phyloP scores from a whole-genome alignment of 805 yeast genomes.

The Metschnikowia lochheadii region DNA sequence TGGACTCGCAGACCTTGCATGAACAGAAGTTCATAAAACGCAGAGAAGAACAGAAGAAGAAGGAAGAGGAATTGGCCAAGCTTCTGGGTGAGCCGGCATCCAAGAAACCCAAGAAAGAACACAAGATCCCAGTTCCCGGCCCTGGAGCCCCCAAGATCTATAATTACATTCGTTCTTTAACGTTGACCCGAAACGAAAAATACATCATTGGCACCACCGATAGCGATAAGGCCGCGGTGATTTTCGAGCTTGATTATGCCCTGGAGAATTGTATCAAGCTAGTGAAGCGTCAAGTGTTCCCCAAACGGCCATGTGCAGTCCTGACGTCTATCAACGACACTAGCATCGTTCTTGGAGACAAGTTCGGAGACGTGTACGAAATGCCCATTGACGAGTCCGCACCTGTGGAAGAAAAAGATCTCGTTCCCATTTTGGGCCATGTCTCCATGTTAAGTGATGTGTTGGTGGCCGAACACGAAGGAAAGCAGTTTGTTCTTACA shows the following conservation, averaged over 20 bases:
- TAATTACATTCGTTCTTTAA: constrained; percentile 64
- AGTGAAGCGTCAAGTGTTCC: constrained; percentile 69
- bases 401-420: constrained; percentile 38
- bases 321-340: constrained; percentile 50
- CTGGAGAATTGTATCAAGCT: constrained; percentile 43
- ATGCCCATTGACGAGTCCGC: constrained; percentile 40
- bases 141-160: constrained; percentile 65
- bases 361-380: constrained; percentile 90
- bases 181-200: constrained; percentile 46
- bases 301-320: constrained; percentile 90
- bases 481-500: constrained; percentile 58
- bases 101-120: constrained; percentile 15
- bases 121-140: constrained; percentile 25
- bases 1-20: constrained; percentile 51
- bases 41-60: constrained; percentile 20
- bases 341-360: constrained; percentile 74
- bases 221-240: constrained; percentile 73
- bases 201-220: constrained; percentile 70
- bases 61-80: constrained; percentile 19
- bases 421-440: constrained; percentile 83
- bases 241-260: constrained; percentile 46
- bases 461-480: constrained; percentile 35
- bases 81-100: constrained; percentile 8
- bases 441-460: constrained; percentile 94
- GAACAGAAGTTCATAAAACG: constrained; percentile 31